Conservation (phyloP, 352 stramenopile species). For the Phytophthora nicotianae region DNA sequence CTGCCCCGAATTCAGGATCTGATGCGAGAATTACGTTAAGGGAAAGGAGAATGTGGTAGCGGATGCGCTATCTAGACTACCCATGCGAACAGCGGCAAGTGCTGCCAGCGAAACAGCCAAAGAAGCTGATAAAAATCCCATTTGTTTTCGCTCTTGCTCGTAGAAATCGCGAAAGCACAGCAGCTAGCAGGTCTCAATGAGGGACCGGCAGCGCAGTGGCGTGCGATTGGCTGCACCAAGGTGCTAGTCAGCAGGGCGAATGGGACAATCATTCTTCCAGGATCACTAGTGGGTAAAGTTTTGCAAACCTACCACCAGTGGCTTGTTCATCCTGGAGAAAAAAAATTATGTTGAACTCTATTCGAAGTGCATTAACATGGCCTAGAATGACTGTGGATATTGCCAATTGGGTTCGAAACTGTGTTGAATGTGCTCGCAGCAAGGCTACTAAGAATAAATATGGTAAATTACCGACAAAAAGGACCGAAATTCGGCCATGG, state of each 20-base stretch:
- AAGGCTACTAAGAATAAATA: background rate
- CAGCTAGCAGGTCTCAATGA: background rate
- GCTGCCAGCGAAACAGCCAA: background rate
- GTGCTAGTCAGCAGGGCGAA: slow-evolving; percentile 7
- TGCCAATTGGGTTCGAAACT: background rate
- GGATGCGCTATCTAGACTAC: background rate
- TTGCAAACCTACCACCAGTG: slow-evolving; percentile 2
- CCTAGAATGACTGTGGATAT: background rate
- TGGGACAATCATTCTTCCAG: background rate
- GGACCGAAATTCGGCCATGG: too few relatives aligned
- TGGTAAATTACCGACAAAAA: background rate
- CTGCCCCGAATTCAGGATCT: background rate
- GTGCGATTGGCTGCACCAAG: slow-evolving; percentile 1
- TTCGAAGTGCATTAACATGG: background rate
- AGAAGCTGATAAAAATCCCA: background rate
- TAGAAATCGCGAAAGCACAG: slow-evolving; percentile 1
- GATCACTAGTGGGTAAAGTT: slow-evolving; percentile 30
- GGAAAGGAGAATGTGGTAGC: background rate
- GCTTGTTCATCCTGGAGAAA: background rate
- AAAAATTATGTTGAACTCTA: background rate
- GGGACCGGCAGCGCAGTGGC: background rate
- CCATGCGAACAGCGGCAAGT: background rate
- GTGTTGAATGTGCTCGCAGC: background rate
- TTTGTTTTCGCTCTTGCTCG: background rate
- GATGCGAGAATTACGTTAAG: background rate